Evolutionary conservation across 2,329 filamentous ascomycete genomes (phyloP).

Genomic region (Seiridium unicorne): DNA sequence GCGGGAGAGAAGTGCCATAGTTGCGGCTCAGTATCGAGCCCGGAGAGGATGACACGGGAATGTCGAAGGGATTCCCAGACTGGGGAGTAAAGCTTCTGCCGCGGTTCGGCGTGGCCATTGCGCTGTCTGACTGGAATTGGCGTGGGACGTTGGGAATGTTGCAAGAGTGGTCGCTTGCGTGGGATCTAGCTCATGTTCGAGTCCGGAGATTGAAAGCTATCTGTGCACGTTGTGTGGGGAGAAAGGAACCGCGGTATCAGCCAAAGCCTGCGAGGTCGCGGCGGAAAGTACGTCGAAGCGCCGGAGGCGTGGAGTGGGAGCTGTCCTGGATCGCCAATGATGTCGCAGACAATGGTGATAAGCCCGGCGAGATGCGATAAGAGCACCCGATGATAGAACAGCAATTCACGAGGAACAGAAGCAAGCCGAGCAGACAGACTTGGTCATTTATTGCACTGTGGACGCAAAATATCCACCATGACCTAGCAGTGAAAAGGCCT

Average conservation of each 20-base stretch:
- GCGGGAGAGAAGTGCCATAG: conserved; percentile 51
- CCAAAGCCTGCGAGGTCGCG: neutral
- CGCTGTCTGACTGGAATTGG: conserved; percentile 8
- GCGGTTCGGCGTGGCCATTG: conserved; percentile 34
- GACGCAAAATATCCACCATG: neutral
- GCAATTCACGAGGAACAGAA: neutral
- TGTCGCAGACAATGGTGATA: neutral
- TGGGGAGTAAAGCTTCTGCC: conserved; percentile 35
- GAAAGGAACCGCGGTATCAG: neutral
- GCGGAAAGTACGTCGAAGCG: neutral
- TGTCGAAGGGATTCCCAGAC: conserved; percentile 31
- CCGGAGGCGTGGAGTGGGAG: neutral
- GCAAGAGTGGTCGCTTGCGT: neutral
- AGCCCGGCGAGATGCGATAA: neutral
- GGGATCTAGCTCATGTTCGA: neutral
- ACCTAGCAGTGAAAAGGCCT: neutral
- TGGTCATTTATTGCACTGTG: neutral
- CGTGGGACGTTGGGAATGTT: neutral
- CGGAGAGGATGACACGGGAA: conserved; percentile 46
- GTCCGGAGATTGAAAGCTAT: neutral
- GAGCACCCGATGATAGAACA: neutral
- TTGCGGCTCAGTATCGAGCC: conserved; percentile 43
- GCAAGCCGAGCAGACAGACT: neutral
- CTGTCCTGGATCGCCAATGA: neutral
- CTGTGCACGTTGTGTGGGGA: neutral